A percentile compares a stretch with the other conserved stretches of the same genome.
These are phyloP conservation scores for Ophidiomyces ophidiicola DNA, from an alignment of 2,329 filamentous ascomycete genomes.

Conservation along the genomic window DNA sequence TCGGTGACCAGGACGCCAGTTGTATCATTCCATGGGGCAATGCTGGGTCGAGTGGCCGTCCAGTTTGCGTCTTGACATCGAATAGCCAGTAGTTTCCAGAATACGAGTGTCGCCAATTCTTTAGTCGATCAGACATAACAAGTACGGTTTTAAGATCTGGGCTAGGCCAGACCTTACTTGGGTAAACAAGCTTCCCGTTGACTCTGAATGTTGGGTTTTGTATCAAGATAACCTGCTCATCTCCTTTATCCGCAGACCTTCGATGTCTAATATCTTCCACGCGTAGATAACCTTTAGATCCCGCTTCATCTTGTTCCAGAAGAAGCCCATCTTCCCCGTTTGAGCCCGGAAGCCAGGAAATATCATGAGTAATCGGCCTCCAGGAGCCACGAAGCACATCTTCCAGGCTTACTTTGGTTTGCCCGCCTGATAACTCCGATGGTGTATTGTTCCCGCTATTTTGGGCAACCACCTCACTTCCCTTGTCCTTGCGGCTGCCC, in stretches of 20 bases:
- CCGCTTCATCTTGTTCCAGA: constrained; percentile 52
- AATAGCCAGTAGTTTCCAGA: constrained; percentile 83
- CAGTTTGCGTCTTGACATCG: constrained; percentile 68
- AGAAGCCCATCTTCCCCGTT: constrained; percentile 60
- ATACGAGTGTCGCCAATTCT: constrained; percentile 83
- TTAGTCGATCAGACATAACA: constrained; percentile 57
- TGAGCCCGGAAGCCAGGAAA: constrained; percentile 39
- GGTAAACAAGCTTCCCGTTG: constrained; percentile 43
- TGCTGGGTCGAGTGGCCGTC: constrained; percentile 62
- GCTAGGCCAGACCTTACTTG: constrained; percentile 59
- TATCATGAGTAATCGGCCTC: constrained; percentile 27
- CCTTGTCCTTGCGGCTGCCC: constrained; percentile 25
- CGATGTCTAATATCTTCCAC: constrained; percentile 69
- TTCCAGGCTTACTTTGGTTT: constrained; percentile 22
- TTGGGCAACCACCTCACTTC: constrained; percentile 18
- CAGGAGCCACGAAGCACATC: constrained; percentile 22
- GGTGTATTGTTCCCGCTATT: constrained; percentile 3
- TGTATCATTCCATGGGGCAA: constrained; percentile 58
- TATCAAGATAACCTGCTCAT: constrained; percentile 55
- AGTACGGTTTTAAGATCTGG: constrained; percentile 76
- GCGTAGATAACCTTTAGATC: constrained; percentile 52
- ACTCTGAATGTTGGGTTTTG: constrained; percentile 52
- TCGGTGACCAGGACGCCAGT: constrained; percentile 79
- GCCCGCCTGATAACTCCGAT: neutral
- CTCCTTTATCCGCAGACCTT: constrained; percentile 26